Base-by-base conservation (phyloP, 2,329 filamentous ascomycete genomes). In the Lecanicillium sp. region DNA sequence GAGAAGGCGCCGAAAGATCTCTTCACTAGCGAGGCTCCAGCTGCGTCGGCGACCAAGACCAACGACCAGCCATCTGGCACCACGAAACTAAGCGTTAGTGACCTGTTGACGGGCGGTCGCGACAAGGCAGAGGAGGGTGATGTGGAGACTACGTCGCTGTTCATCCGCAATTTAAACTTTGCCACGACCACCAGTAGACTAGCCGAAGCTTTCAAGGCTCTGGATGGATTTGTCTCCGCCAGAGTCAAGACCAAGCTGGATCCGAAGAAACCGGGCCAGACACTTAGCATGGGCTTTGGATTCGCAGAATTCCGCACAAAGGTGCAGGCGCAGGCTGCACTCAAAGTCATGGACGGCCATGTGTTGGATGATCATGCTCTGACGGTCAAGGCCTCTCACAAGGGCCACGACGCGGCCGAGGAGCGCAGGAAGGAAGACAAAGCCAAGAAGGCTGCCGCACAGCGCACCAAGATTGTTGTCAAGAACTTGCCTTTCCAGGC, bases 401-500 rank as follows among this genome's bases (percentile, higher is more conserved):
- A 85, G 66, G 88, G 86, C 17, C 75, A 83, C 50, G 90, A 97
- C 68, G 89, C 89, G 15, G 90, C 87, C 2, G 89, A 95, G 63
- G 87, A 95, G 67, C 81, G 87, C 55, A 82, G 86, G 54, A 85
- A 84, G 56, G 85, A 91, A 56, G 90, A 97, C 61, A 81, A 79
- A 55, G 83, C 85, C 43, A 94, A 90, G 75, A 94, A 91, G 67
- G 70, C 79, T 43, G 83, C 87, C 20, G 79, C 78, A 14, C 81
- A 83, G 62, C 79, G 82, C 56, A 96, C 90, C 40, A 97, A 97
- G 77, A 86, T 98, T 62, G 84, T 97, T 67, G 86, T 98, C 73
- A 98, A 97, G 75, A 98, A 98, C 72, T 72, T 98, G 67, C 91
- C 93, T 17, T 98, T 98, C 72, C 89, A 97, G 71, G 86, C 87